phyloP scores from a whole-genome alignment of 148 eudicot species.

The Spergularia marina region DNA sequence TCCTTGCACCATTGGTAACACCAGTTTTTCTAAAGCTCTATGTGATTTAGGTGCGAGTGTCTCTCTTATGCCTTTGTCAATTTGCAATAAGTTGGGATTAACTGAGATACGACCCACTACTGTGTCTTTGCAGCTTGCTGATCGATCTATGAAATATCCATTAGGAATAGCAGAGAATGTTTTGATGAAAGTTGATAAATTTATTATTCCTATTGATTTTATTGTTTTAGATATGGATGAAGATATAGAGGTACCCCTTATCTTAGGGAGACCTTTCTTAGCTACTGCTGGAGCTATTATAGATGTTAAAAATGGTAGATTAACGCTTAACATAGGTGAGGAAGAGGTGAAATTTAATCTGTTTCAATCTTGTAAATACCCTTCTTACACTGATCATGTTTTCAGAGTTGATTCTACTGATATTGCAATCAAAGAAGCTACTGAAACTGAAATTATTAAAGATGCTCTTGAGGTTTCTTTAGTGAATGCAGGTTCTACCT shows the following conservation, averaged over 20 bases:
- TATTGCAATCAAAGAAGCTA: too few relatives aligned
- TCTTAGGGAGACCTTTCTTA: not conserved
- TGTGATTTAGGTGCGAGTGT: constrained; percentile 4
- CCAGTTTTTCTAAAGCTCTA: not conserved
- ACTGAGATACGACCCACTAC: not conserved
- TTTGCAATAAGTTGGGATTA: not conserved
- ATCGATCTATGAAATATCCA: not conserved
- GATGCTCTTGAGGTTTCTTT: too few relatives aligned
- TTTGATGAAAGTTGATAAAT: too few relatives aligned
- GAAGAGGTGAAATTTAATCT: not conserved
- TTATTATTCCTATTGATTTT: not conserved
- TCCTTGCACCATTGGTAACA: not conserved
- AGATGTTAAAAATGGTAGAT: not conserved
- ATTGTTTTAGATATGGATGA: not conserved
- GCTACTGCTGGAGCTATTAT: not conserved
- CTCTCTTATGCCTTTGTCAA: not conserved
- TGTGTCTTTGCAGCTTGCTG: not conserved
- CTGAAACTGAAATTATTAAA: too few relatives aligned
- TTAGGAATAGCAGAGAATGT: not conserved
- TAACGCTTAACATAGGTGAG: not conserved
- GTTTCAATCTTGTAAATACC: too few relatives aligned
- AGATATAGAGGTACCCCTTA: not conserved
- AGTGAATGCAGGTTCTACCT: too few relatives aligned
- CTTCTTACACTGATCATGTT: too few relatives aligned
- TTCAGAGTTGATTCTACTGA: too few relatives aligned